A percentile compares a stretch with the other conserved stretches of the same genome.
phyloP scores from a whole-genome alignment of 768 basidiomycete species.

The Pisolithus albus region DNA sequence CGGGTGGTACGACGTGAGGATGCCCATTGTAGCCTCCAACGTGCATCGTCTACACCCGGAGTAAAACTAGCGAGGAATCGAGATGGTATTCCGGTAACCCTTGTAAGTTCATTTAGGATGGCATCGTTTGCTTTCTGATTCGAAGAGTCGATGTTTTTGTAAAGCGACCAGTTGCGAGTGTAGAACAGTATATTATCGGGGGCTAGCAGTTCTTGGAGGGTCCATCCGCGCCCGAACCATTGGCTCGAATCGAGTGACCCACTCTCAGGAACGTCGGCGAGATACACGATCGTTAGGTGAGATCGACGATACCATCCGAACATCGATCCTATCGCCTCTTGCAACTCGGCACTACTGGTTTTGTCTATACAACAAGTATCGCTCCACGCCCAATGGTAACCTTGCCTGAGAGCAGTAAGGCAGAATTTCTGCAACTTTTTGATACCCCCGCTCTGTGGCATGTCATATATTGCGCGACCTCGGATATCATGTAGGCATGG shows the following conservation, averaged over 20 bases:
- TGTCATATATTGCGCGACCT: neutral
- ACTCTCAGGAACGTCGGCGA: neutral
- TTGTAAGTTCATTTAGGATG: neutral
- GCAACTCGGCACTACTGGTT: neutral
- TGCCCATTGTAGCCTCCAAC: neutral
- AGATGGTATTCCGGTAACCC: neutral
- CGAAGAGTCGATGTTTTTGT: neutral
- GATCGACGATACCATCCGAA: conserved; percentile 3
- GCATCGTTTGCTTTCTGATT: neutral
- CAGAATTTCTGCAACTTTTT: conserved; percentile 1
- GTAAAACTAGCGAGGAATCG: neutral
- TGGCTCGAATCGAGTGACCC: neutral
- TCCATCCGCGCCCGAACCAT: conserved; percentile 4
- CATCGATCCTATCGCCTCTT: conserved; percentile 1
- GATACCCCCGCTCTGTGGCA: neutral
- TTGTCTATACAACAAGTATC: conserved; percentile 6
- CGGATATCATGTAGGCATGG: neutral
- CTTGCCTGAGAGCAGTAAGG: neutral
- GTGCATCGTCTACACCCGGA: conserved; percentile 2
- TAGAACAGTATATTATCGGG: conserved; percentile 1
- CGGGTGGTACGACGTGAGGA: neutral
- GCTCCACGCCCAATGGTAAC: conserved; percentile 1
- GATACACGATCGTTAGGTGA: neutral
- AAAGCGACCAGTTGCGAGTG: conserved; percentile 1
- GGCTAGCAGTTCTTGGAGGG: conserved; percentile 5